These are phyloP conservation scores for Neoconidiobolus thromboides DNA, from an alignment of 371 early-diverging fungal species.

Conservation along the genomic window DNA sequence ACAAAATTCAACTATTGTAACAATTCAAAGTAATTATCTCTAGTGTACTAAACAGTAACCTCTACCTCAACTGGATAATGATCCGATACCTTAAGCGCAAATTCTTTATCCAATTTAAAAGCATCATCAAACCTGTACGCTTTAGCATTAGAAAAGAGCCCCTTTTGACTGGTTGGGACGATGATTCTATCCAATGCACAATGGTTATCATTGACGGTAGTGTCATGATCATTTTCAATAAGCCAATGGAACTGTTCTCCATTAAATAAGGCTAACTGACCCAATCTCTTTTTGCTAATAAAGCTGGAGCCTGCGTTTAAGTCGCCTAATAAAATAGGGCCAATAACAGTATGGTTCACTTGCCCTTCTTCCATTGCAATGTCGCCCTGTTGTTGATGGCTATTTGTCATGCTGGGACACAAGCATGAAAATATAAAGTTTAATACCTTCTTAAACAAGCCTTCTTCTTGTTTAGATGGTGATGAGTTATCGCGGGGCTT, in stretches of 20 bases:
- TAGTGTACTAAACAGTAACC: not conserved
- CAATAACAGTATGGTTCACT: not conserved
- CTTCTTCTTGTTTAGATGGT: not conserved
- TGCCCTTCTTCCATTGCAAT: not conserved
- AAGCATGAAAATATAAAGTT: not conserved
- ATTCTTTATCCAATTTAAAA: not conserved
- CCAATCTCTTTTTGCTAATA: not conserved
- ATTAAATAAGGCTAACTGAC: not conserved
- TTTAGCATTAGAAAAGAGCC: not conserved
- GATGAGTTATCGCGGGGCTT: not conserved
- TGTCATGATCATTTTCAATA: conserved; percentile 1
- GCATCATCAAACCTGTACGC: not conserved
- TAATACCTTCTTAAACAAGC: not conserved
- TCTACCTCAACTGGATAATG: conserved; percentile 6
- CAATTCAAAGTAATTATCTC: no score
- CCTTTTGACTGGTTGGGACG: not conserved
- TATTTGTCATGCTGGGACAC: not conserved
- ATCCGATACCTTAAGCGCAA: not conserved
- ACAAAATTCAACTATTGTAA: no score
- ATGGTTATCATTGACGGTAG: not conserved
- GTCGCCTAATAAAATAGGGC: conserved; percentile 5
- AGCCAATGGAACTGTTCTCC: not conserved
- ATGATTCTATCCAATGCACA: conserved; percentile 3
- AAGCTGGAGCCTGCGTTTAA: conserved; percentile 4
- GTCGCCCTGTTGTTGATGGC: not conserved